Percentiles rank a stretch among this genome's conserved stretches.
These are phyloP conservation scores for Monosporascus sp. DNA, from an alignment of 2,329 filamentous ascomycete species.

Conservation along the genomic window DNA sequence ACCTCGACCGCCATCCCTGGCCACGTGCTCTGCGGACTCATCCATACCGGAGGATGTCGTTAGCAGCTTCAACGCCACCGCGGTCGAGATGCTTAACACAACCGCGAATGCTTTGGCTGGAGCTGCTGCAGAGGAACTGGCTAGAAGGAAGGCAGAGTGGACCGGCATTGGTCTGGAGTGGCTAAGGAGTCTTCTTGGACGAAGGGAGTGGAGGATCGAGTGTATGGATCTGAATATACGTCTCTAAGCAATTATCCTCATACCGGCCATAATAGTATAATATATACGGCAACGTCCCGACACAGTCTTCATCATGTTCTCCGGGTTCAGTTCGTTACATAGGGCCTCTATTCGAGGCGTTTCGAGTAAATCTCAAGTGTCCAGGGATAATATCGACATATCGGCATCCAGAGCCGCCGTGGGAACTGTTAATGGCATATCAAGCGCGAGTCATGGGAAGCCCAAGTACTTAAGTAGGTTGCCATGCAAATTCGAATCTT, in stretches of 20 bases:
- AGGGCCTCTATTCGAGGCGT: too few relatives aligned
- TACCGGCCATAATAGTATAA: not conserved
- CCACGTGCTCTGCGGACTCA: conserved; percentile 18
- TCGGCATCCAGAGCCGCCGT: too few relatives aligned
- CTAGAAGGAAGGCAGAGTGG: conserved; percentile 56
- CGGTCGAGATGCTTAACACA: conserved; percentile 57
- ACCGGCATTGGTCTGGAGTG: conserved; percentile 78
- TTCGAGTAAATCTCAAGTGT: too few relatives aligned
- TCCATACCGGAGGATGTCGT: conserved; percentile 23
- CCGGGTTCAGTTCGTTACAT: too few relatives aligned
- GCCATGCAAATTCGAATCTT: too few relatives aligned
- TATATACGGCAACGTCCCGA: too few relatives aligned
- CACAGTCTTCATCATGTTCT: too few relatives aligned
- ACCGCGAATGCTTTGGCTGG: conserved; percentile 64
- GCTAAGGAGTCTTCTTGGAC: conserved; percentile 74
- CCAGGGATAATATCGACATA: too few relatives aligned
- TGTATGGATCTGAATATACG: conserved; percentile 85
- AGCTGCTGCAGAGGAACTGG: conserved; percentile 58
- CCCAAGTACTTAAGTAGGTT: too few relatives aligned
- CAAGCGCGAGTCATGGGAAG: too few relatives aligned
- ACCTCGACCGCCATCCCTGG: conserved; percentile 49
- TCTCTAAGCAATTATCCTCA: conserved; percentile 40
- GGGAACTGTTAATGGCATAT: too few relatives aligned
- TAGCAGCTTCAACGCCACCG: conserved; percentile 41
- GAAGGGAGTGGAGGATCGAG: conserved; percentile 83